Conservation (phyloP, 2,329 filamentous ascomycete genomes). For the Capronia epimyces region DNA sequence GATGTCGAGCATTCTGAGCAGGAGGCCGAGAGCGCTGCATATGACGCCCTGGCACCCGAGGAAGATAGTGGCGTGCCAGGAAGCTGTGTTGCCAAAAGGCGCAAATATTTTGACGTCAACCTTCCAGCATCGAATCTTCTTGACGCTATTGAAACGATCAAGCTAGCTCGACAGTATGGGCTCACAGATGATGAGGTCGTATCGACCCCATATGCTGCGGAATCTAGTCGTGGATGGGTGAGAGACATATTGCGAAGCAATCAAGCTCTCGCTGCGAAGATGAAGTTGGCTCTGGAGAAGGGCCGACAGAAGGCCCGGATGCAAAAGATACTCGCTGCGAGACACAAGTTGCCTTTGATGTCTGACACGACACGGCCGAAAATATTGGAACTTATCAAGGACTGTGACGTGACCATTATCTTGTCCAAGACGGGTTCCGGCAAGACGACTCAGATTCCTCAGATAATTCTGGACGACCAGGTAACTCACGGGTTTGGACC, state of each 20-base stretch:
- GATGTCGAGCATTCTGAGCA: background rate
- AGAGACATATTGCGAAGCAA: background rate
- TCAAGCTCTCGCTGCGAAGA: conserved; percentile 3
- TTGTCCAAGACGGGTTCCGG: conserved; percentile 95
- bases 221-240: background rate
- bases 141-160: conserved; percentile 10
- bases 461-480: conserved; percentile 86
- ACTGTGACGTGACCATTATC: conserved; percentile 80
- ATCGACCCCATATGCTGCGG: background rate
- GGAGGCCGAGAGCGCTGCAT: background rate
- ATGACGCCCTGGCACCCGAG: background rate
- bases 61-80: background rate
- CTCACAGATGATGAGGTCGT: conserved; percentile 8
- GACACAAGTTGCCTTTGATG: conserved; percentile 14
- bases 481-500: conserved; percentile 62
- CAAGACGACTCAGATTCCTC: conserved; percentile 95
- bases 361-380: conserved; percentile 18
- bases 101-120: conserved; percentile 6
- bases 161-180: conserved; percentile 9
- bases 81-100: background rate
- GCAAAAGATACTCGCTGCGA: conserved; percentile 5
- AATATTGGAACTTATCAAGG: conserved; percentile 61
- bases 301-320: background rate
- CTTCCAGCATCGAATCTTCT: conserved; percentile 9
- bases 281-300: conserved; percentile 5